phyloP scores from a whole-genome alignment of 495 filamentous ascomycete genomes.

The Trichoderma virens region DNA sequence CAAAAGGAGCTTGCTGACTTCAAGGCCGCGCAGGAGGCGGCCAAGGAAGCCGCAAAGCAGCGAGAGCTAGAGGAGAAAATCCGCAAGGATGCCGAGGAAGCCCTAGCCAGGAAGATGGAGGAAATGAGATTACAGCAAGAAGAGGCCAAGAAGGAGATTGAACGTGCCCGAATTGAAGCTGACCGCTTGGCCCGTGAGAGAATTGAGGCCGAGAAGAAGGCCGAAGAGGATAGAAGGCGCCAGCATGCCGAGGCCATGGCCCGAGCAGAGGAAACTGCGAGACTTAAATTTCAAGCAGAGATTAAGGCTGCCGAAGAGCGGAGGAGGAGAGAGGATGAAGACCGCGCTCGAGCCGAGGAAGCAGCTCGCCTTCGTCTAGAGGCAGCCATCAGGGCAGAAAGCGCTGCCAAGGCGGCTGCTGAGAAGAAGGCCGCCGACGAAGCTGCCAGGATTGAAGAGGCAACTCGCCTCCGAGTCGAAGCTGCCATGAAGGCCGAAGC shows the following conservation, averaged over 20 bases:
- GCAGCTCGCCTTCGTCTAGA: constrained; percentile 20
- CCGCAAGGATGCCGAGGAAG: constrained; percentile 34
- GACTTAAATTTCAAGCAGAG: constrained; percentile 26
- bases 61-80: constrained; percentile 38
- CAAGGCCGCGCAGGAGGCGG: constrained; percentile 23
- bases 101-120: constrained; percentile 30
- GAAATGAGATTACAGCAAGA: constrained; percentile 29
- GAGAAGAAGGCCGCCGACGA: constrained; percentile 27
- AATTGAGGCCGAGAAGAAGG: constrained; percentile 26
- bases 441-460: constrained; percentile 18
- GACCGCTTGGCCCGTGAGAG: constrained; percentile 39
- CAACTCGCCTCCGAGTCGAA: constrained; percentile 26
- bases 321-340: constrained; percentile 27
- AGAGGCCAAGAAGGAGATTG: constrained; percentile 30
- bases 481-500: constrained; percentile 32
- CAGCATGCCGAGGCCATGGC: constrained; percentile 29
- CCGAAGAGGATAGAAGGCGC: constrained; percentile 26
- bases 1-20: constrained; percentile 33
- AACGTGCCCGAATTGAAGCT: constrained; percentile 34
- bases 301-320: constrained; percentile 25
- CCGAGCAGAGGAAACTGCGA: constrained; percentile 29
- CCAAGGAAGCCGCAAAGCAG: constrained; percentile 31
- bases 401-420: constrained; percentile 23
- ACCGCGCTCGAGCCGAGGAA: constrained; percentile 19
- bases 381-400: constrained; percentile 13